Base-by-base conservation (phyloP, 306 rosid genomes). In the Canavalia ensiformis region DNA sequence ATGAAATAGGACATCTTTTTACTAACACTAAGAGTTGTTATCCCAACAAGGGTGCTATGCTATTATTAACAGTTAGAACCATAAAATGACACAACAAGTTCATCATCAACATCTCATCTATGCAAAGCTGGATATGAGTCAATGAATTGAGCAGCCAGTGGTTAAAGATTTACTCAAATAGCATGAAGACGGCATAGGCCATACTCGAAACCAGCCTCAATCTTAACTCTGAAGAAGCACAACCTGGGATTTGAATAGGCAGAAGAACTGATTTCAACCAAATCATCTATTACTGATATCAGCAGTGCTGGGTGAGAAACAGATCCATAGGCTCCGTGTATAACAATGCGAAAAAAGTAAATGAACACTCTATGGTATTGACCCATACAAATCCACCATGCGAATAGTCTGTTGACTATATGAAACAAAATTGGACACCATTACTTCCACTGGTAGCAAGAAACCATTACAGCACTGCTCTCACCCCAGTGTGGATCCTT, bases 361-460 rank as follows among this genome's bases (percentile, higher is more conserved):
- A 12, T 65, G 42, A 44, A 68, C 54, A 45, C 60, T 59, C 56
- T 34, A 35, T 60, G 52, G 78, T 49, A 76, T 58, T 76, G 74
- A 68, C 50, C 35, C 60, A 57, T n/a, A 77, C 52, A 68, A 18
- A 68, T 68, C 79, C 25, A 41, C 62, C 72, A 68, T 31, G 71
- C 10, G 35, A 82, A 78, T 4, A 66, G 78, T 73, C 49, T 41
- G 78, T 6, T 57, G 44, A 46, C 5, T 29, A 30, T 68, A 68
- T 34, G 60, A 74, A 68, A 52, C 73, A 52, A 82, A 82, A 78
- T 35, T 59, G 66, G 65, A 45, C 47, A 54, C 59, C 37, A 9
- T 8, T 49, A 74, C 78, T 75, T 74, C 74, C 76, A 35, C 44
- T 37, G 71, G 67, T 46, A 74, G 78, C 69, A 71, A 72, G 42